Conservation (phyloP, 805 yeast species). For the Candida verbasci region DNA sequence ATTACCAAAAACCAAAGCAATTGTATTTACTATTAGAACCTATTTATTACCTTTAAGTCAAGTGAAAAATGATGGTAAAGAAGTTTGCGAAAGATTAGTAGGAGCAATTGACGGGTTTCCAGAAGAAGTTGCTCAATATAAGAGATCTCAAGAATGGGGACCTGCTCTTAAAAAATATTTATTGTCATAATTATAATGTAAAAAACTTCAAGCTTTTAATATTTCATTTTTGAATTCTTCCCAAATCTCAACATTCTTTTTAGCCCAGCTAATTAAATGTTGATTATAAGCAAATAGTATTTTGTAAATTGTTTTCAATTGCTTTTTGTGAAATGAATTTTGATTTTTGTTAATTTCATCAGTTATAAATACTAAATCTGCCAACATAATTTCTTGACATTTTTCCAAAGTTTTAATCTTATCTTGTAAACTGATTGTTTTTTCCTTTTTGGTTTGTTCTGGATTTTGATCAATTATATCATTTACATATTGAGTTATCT, state of each 20-base stretch:
- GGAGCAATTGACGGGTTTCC: conserved; percentile 66
- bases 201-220: conserved; percentile 9
- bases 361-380: conserved; percentile 36
- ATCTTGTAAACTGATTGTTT: conserved; percentile 43
- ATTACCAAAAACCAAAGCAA: conserved; percentile 34
- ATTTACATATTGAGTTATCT: conserved; percentile 46
- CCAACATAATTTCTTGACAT: conserved; percentile 44
- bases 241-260: conserved; percentile 63
- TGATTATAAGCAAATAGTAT: conserved; percentile 52
- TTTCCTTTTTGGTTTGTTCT: conserved; percentile 55
- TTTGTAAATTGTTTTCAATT: conserved; percentile 47
- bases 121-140: conserved; percentile 54
- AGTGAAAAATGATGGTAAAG: conserved; percentile 27
- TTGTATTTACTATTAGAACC: conserved; percentile 38
- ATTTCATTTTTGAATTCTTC: conserved; percentile 51
- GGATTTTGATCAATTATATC: conserved; percentile 68
- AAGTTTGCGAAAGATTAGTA: conserved; percentile 45
- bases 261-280: conserved; percentile 62
- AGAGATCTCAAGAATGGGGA: conserved; percentile 66
- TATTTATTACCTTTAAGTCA: conserved; percentile 34
- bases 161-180: conserved; percentile 46
- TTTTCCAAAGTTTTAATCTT: conserved; percentile 50
- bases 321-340: conserved; percentile 45
- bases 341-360: conserved; percentile 45
- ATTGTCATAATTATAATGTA: conserved; percentile 7